Conservation (phyloP, 2,329 filamentous ascomycete genomes). For the Phyllosticta citrichinensis region DNA sequence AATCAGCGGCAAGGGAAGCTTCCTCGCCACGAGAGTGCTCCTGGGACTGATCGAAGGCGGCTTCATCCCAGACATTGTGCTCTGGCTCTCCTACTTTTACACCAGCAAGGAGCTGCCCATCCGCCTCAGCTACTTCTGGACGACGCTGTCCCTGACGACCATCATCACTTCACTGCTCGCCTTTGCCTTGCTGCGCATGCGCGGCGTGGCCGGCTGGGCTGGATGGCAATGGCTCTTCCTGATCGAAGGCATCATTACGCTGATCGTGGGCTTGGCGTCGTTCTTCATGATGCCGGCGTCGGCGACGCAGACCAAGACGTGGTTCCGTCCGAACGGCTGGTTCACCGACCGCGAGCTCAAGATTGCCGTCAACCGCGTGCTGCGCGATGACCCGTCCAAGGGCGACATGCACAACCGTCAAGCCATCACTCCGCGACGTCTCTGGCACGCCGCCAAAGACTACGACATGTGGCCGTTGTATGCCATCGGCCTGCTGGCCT, state of each 20-base stretch:
- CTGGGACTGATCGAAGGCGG: constrained; percentile 31
- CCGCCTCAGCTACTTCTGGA: constrained; percentile 35
- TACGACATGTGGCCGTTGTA: constrained; percentile 26
- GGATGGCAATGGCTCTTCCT: constrained; percentile 46
- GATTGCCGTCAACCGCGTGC: constrained; percentile 52
- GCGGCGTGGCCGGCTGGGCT: constrained; percentile 29
- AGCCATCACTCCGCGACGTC: constrained; percentile 15
- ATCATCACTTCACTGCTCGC: constrained; percentile 31
- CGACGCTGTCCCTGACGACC: constrained; percentile 26
- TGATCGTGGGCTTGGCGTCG: constrained; percentile 42
- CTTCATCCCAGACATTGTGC: constrained; percentile 27
- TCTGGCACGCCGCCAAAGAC: constrained; percentile 20
- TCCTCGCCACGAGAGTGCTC: constrained; percentile 29
- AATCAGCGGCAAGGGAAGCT: constrained; percentile 23
- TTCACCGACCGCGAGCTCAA: constrained; percentile 51
- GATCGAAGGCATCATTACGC: constrained; percentile 46
- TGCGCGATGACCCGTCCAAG: constrained; percentile 47
- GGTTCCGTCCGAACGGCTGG: constrained; percentile 52
- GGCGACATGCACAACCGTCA: constrained; percentile 42
- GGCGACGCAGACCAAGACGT: constrained; percentile 41
- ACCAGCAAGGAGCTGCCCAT: constrained; percentile 32
- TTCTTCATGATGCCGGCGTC: constrained; percentile 46
- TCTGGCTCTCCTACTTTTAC: constrained; percentile 34
- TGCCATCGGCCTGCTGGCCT: constrained; percentile 20
- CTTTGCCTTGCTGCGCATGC: constrained; percentile 32